Evolutionary conservation across 805 yeast species (phyloP), one percentile per base, ranked within the genome.

Genomic region (Ogataea parapolymorpha): DNA sequence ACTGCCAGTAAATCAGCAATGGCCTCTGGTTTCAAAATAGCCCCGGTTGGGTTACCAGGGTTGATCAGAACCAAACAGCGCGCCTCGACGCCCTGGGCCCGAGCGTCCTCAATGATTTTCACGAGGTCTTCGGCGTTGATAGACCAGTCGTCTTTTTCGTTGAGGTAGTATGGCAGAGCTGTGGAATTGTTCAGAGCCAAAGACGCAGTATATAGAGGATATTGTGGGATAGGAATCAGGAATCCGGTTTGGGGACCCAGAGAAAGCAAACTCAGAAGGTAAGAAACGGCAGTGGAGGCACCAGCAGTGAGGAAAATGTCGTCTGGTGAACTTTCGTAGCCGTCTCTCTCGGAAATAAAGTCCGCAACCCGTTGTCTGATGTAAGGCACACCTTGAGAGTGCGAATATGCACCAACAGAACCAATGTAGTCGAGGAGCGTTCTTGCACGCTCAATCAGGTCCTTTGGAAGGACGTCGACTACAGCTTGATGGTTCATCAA

Each of bases 31-130:
- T 75, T 63, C 44, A 93, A 70, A 40, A 89, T 79, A 1, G 96
- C 77, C 31, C 99, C 99, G 0, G 99, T 93, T 49, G 99, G 99
- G 66, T 93, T 93, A 43, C 99, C 98, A 2, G 99, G 99, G 68
- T 93, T 93, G 58, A 93, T 93, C 12, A 93, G 86, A 3, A 91
- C 98, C 40, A 95, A 67, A 44, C 91, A 82, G 54, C 86, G 79
- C 48, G 93, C 82, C 10, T 65, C 70, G 22, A 85, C 64, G 2
- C 84, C 86, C 26, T 75, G 65, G 2, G 61, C 61, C 13, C 53
- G 46, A 15, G 85, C 71, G 16, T 73, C 69, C 23, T 62, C 53
- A 36, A 84, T 76, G 35, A 79, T 70, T 0, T 63, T 46, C 48
- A 78, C 77, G 54, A 88, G 78, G 56, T 80, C 82, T 9, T 64